These are phyloP conservation scores for Phytophthora pseudosyringae DNA, from an alignment of 352 stramenopile genomes.

Conservation along the genomic window DNA sequence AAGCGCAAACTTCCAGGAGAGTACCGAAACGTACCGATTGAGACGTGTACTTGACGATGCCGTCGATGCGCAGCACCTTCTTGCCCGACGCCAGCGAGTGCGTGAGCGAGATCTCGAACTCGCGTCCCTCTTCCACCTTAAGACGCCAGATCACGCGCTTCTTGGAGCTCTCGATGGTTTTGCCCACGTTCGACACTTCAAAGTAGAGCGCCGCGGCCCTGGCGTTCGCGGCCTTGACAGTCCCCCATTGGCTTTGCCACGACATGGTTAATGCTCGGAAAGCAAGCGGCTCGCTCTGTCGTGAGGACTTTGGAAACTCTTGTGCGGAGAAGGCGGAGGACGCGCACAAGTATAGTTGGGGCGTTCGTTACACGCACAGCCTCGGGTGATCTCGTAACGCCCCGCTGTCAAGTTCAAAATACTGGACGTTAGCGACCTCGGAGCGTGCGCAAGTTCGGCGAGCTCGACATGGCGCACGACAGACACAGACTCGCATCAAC, in stretches of 20 bases:
- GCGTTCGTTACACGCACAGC: slow-evolving; percentile 8
- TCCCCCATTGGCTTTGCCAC: slow-evolving; percentile 73
- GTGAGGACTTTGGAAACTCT: slow-evolving; percentile 27
- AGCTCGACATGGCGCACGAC: too few species aligned
- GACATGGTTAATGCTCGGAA: slow-evolving; percentile 44
- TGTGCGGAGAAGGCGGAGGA: background rate
- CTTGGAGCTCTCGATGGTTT: slow-evolving; percentile 87
- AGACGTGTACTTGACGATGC: slow-evolving; percentile 83
- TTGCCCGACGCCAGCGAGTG: slow-evolving; percentile 84
- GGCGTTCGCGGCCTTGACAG: slow-evolving; percentile 74
- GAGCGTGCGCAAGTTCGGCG: too few species aligned
- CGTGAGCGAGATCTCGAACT: slow-evolving; percentile 86
- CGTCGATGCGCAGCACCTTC: slow-evolving; percentile 80
- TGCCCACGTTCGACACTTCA: slow-evolving; percentile 83
- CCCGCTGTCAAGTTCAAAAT: slow-evolving; percentile 2
- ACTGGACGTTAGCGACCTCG: too few species aligned
- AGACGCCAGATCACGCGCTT: slow-evolving; percentile 85
- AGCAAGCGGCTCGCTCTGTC: background rate
- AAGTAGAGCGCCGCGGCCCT: slow-evolving; percentile 79
- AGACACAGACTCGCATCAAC: too few species aligned
- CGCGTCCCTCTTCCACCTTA: slow-evolving; percentile 80
- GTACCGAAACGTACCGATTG: slow-evolving; percentile 52
- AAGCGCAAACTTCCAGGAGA: background rate
- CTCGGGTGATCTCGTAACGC: background rate
- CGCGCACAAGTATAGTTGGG: slow-evolving; percentile 10